Base-by-base conservation (phyloP, 2,329 filamentous ascomycete genomes). In the Thielaviopsis musarum region DNA sequence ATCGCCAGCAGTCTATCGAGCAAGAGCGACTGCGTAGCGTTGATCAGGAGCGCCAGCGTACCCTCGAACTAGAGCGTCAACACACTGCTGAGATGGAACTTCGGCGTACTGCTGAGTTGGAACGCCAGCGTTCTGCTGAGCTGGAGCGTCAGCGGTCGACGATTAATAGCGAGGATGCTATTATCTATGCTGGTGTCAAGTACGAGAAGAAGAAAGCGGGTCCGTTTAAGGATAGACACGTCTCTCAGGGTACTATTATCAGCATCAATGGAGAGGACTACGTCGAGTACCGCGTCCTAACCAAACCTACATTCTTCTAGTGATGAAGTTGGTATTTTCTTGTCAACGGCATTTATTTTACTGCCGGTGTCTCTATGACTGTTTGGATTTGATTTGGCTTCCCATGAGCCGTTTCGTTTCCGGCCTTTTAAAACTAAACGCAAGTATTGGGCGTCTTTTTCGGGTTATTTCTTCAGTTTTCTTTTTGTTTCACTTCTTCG, bases 231-330 rank as follows among this genome's bases (percentile, higher is more conserved):
- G 81, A 81, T 24, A 82, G 83, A 66, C 75, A 84, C n/a, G 80
- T 82, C 30, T 81, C 78, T 54, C 75, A 80, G 62, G 78, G 81
- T 5, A 77, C 76, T 10, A 80, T 84, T 22, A 76, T 84, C 65
- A 82, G 72, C 54, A 84, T 85, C 61, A 80, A 84, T 61, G 82
- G 81, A 22, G 81, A 84, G 66, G 82, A 84, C 63, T 85, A 81
- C 62, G 80, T 85, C 38, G 82, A 84, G 67, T 84, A 84, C 63
- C 76, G 81, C 1, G 79, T 85, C 1, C 74, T 85, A 26, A 83
- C 78, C 1, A 84, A 82, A 69, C 80, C 80, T 0, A 77, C 74
- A 0, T 84, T 84, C 65, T 83, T 81, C 63, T 82, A 54, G 53
- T 67, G 66, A 10, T 52, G 13, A 28, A 12, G 30, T 26, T 22